These are phyloP conservation scores for Phytopythium chamaehyphon DNA, from an alignment of 352 stramenopile genomes.

Conservation along the genomic window DNA sequence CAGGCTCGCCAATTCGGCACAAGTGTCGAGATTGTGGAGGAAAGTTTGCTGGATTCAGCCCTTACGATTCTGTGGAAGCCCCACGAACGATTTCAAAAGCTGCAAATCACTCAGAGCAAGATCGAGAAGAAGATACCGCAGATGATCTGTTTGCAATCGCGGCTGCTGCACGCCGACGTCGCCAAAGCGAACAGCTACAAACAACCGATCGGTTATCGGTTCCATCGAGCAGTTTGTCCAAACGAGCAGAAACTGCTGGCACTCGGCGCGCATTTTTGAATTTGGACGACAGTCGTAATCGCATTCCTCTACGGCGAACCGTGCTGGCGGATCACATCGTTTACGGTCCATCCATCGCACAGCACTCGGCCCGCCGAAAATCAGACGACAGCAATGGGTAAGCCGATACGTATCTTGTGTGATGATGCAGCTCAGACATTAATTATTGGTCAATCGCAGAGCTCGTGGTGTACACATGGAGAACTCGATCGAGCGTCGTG, in stretches of 20 bases:
- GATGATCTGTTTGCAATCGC: conserved; percentile 7
- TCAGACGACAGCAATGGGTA: conserved; percentile 13
- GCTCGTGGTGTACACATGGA: conserved; percentile 5
- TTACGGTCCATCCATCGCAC: conserved; percentile 62
- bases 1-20: background rate
- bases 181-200: conserved; percentile 21
- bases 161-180: conserved; percentile 12
- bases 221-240: background rate
- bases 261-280: conserved; percentile 30
- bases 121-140: background rate
- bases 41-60: too few relatives aligned
- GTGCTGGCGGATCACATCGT: conserved; percentile 57
- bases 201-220: background rate
- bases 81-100: too few relatives aligned
- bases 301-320: conserved; percentile 46
- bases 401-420: too few relatives aligned
- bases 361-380: conserved; percentile 27
- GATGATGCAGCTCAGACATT: background rate
- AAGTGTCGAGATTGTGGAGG: too few relatives aligned
- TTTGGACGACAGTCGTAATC: conserved; percentile 53
- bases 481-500: conserved; percentile 5
- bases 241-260: conserved; percentile 1
- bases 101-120: background rate
- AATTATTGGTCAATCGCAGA: background rate
- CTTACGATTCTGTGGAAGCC: too few relatives aligned